Evolutionary conservation across 805 yeast species (phyloP).

Genomic region (Candida quercuum): DNA sequence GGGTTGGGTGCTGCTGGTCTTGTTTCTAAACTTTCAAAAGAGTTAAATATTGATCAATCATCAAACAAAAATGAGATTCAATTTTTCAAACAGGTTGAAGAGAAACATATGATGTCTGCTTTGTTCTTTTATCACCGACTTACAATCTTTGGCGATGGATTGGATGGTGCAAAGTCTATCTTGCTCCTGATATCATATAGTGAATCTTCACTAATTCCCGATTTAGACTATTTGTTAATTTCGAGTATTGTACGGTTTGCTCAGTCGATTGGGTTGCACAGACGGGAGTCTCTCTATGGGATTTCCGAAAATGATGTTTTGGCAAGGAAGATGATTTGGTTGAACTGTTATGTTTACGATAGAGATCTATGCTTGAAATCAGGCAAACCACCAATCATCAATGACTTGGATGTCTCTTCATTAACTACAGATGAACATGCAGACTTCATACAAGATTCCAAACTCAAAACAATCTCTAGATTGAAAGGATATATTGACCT

Average conservation of each 20-base stretch:
- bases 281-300: conserved; percentile 35
- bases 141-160: conserved; percentile 41
- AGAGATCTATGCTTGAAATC: conserved; percentile 35
- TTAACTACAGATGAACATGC: conserved; percentile 7
- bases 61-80: conserved; percentile 4
- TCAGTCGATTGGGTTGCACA: conserved; percentile 48
- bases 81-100: conserved; percentile 1
- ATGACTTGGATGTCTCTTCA: conserved; percentile 33
- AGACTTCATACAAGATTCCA: background rate
- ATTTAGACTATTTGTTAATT: conserved; percentile 33
- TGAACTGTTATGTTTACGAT: conserved; percentile 40
- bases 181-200: conserved; percentile 35
- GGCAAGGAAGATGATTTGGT: conserved; percentile 38
- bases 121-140: conserved; percentile 46
- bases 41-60: background rate
- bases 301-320: conserved; percentile 29
- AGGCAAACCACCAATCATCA: conserved; percentile 42
- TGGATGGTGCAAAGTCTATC: conserved; percentile 42
- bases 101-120: conserved; percentile 20
- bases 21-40: background rate
- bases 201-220: conserved; percentile 30
- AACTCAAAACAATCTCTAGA: background rate
- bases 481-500: conserved; percentile 1
- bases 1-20: conserved; percentile 1
- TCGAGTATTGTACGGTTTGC: conserved; percentile 45